Evolutionary conservation across 1,139 yeast species (phyloP).

Genomic region (Meyerozyma smithsonii): DNA sequence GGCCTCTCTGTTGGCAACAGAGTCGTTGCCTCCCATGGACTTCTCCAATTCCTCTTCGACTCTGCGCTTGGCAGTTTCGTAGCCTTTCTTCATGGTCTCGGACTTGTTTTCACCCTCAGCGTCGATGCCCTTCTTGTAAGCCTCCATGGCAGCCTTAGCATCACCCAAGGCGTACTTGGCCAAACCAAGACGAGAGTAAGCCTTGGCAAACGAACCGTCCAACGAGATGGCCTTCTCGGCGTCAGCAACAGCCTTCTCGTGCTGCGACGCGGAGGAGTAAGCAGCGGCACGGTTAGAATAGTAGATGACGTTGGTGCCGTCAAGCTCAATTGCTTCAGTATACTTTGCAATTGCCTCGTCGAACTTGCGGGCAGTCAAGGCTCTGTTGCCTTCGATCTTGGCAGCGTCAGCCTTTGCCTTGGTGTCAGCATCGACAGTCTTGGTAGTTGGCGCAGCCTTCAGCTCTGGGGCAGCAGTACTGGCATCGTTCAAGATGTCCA

Average conservation of each 20-base stretch:
- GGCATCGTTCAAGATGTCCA: constrained; percentile 37
- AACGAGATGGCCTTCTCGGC: constrained; percentile 75
- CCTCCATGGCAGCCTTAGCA: constrained; percentile 83
- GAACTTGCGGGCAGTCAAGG: constrained; percentile 78
- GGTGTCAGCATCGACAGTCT: constrained; percentile 48
- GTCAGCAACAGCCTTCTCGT: constrained; percentile 75
- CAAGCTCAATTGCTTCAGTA: constrained; percentile 72
- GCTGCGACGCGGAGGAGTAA: constrained; percentile 70
- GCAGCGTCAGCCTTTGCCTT: constrained; percentile 74
- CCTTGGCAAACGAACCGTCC: constrained; percentile 82
- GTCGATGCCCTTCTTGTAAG: constrained; percentile 82
- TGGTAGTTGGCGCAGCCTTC: constrained; percentile 16
- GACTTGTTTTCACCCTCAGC: constrained; percentile 82
- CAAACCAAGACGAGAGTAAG: constrained; percentile 91
- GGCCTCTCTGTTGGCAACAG: constrained; percentile 4
- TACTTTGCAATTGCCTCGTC: constrained; percentile 69
- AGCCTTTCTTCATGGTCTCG: constrained; percentile 90
- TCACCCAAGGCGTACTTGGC: constrained; percentile 90
- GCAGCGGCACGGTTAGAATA: constrained; percentile 97
- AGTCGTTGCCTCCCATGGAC: constrained; percentile 18
- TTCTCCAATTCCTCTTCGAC: constrained; percentile 68
- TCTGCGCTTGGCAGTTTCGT: constrained; percentile 85
- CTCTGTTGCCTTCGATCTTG: constrained; percentile 85
- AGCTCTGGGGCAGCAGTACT: constrained; percentile 29
- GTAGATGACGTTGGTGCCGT: constrained; percentile 75